These are phyloP conservation scores for Nitzschia palea DNA, from an alignment of 108 stramenopile genomes.

Conservation along the genomic window DNA sequence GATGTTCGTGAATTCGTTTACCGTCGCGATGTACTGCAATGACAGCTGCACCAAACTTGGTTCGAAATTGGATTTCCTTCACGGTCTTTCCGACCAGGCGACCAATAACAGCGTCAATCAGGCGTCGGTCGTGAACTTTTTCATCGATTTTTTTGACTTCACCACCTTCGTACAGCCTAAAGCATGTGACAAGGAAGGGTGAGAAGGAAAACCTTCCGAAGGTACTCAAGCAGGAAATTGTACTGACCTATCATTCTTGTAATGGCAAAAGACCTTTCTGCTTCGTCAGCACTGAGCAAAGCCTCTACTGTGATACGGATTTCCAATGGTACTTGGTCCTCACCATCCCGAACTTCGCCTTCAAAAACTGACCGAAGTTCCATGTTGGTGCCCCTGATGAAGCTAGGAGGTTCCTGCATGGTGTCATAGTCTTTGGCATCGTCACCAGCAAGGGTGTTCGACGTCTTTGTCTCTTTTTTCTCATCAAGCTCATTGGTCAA, in stretches of 20 bases:
- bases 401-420: not conserved
- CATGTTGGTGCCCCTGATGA: too few species aligned
- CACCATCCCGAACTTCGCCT: not conserved
- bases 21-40: conserved; percentile 86
- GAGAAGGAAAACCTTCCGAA: not conserved
- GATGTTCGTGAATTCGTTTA: conserved; percentile 76
- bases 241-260: conserved; percentile 59
- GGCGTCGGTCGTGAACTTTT: conserved; percentile 68
- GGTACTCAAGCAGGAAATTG: not conserved
- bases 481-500: conserved; percentile 87
- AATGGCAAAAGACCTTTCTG: conserved; percentile 53
- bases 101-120: conserved; percentile 83
- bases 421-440: too few species aligned
- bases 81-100: conserved; percentile 81
- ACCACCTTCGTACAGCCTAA: conserved; percentile 61
- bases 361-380: conserved; percentile 9
- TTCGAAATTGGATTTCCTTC: conserved; percentile 69
- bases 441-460: too few species aligned
- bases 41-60: conserved; percentile 83
- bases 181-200: conserved; percentile 29
- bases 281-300: conserved; percentile 44
- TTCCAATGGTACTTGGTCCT: conserved; percentile 9
- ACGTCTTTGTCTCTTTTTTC: too few species aligned
- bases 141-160: conserved; percentile 74
- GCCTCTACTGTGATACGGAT: conserved; percentile 47